Percentiles rank a stretch among this genome's conserved stretches.
Evolutionary conservation across 495 filamentous ascomycete species (phyloP).

Genomic region (Acidomyces sp.): DNA sequence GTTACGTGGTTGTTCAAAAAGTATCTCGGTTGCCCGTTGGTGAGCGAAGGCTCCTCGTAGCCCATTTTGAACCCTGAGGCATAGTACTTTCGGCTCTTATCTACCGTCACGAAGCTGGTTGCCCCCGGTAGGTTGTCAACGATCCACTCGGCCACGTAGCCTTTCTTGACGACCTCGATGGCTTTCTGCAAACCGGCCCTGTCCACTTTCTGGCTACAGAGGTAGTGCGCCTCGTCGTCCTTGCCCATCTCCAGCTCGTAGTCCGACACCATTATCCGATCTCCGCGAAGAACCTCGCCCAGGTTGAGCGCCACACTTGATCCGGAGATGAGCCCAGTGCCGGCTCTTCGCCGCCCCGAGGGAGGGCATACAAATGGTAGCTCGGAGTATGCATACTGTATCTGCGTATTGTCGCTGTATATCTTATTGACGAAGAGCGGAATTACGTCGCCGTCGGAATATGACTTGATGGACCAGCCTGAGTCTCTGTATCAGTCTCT

Average conservation of each 20-base stretch:
- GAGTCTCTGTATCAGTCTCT: conserved; percentile 9
- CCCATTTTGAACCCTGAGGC: conserved; percentile 92
- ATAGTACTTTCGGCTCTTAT: conserved; percentile 82
- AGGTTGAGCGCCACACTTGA: conserved; percentile 76
- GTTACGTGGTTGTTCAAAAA: conserved; percentile 90
- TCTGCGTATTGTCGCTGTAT: conserved; percentile 80
- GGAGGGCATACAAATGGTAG: conserved; percentile 86
- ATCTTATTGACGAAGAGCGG: conserved; percentile 91
- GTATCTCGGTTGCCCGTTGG: conserved; percentile 49
- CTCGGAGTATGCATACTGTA: conserved; percentile 90
- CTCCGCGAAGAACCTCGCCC: conserved; percentile 85
- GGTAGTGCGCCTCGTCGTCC: conserved; percentile 59
- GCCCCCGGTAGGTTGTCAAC: conserved; percentile 90
- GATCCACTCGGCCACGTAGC: conserved; percentile 92
- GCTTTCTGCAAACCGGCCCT: conserved; percentile 56
- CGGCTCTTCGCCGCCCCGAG: conserved; percentile 52
- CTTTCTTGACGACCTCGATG: conserved; percentile 60
- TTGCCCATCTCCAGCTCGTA: conserved; percentile 72
- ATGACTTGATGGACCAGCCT: conserved; percentile 57
- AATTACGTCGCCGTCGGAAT: conserved; percentile 65
- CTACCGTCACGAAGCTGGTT: conserved; percentile 82
- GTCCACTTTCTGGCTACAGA: conserved; percentile 59
- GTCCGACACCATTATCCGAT: conserved; percentile 80
- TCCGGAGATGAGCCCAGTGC: conserved; percentile 62
- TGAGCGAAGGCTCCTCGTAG: conserved; percentile 52